Evolutionary conservation across 1,139 yeast genomes (phyloP).

Genomic region (Suhomyces choctaworum): DNA sequence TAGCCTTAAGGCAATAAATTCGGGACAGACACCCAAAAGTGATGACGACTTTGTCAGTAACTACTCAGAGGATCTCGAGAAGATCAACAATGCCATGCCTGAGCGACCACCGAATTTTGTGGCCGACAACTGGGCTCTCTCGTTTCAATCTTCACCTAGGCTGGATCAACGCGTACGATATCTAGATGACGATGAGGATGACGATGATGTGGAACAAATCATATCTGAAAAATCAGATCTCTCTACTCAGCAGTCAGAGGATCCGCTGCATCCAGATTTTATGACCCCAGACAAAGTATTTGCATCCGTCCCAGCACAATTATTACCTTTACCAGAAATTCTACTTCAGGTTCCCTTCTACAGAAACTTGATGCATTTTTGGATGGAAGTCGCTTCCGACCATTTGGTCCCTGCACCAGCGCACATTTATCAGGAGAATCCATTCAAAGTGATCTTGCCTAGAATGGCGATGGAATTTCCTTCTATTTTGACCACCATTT

Average conservation of each 20-base stretch:
- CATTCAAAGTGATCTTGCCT: conserved; percentile 65
- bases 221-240: background rate
- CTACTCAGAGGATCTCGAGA: conserved; percentile 21
- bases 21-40: background rate
- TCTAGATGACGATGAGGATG: background rate
- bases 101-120: conserved; percentile 13
- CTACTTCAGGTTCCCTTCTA: conserved; percentile 59
- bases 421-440: conserved; percentile 57
- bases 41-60: conserved; percentile 8
- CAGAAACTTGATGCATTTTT: conserved; percentile 62
- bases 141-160: no score
- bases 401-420: conserved; percentile 71
- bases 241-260: background rate
- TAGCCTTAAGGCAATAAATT: background rate
- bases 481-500: conserved; percentile 57
- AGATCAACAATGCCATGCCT: conserved; percentile 17
- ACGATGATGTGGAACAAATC: conserved; percentile 3
- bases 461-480: conserved; percentile 66
- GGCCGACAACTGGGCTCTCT: conserved; percentile 11
- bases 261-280: background rate
- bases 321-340: conserved; percentile 59
- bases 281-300: conserved; percentile 16
- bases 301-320: conserved; percentile 42
- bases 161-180: no score
- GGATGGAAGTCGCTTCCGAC: conserved; percentile 60